These are phyloP conservation scores for Boletus pseudo-olivaceus DNA, from an alignment of 768 basidiomycete genomes.

Conservation along the genomic window DNA sequence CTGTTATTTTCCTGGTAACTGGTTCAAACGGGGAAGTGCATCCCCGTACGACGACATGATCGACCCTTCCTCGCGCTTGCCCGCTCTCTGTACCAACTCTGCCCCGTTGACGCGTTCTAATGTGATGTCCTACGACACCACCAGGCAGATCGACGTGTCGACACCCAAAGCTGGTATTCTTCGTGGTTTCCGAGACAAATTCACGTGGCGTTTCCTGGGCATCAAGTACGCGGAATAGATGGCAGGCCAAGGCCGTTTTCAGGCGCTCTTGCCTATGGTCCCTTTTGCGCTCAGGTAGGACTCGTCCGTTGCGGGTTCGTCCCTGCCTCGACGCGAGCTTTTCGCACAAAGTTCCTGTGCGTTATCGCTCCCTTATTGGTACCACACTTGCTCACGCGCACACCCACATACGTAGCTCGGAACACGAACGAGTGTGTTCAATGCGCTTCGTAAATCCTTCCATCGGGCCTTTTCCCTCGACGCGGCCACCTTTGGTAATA, in stretches of 20 bases:
- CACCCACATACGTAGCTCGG: slow-evolving; percentile 26
- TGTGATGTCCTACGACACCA: slow-evolving; percentile 13
- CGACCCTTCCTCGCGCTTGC: neutral
- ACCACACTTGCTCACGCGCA: neutral
- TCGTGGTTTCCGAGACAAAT: slow-evolving; percentile 19
- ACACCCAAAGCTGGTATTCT: slow-evolving; percentile 17
- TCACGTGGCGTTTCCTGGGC: slow-evolving; percentile 16
- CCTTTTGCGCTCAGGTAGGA: slow-evolving; percentile 18
- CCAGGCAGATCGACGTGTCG: slow-evolving; percentile 10
- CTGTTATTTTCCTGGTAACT: neutral
- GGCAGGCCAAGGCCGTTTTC: slow-evolving; percentile 10
- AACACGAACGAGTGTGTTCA: slow-evolving; percentile 36
- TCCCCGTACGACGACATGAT: neutral
- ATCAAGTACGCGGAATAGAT: slow-evolving; percentile 13
- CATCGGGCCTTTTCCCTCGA: slow-evolving; percentile 21
- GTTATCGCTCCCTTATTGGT: neutral
- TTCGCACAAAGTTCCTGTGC: slow-evolving; percentile 44
- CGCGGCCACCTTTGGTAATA: slow-evolving; percentile 1
- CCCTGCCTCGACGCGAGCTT: slow-evolving; percentile 11
- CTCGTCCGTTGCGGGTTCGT: no score
- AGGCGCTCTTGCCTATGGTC: slow-evolving; percentile 14
- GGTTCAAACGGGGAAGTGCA: neutral
- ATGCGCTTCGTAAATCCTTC: slow-evolving; percentile 40
- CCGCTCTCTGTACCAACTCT: slow-evolving; percentile 20
- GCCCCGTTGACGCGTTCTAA: slow-evolving; percentile 21